Base-by-base conservation (phyloP, 2,329 filamentous ascomycete genomes). In the Paecilomyces variotii region DNA sequence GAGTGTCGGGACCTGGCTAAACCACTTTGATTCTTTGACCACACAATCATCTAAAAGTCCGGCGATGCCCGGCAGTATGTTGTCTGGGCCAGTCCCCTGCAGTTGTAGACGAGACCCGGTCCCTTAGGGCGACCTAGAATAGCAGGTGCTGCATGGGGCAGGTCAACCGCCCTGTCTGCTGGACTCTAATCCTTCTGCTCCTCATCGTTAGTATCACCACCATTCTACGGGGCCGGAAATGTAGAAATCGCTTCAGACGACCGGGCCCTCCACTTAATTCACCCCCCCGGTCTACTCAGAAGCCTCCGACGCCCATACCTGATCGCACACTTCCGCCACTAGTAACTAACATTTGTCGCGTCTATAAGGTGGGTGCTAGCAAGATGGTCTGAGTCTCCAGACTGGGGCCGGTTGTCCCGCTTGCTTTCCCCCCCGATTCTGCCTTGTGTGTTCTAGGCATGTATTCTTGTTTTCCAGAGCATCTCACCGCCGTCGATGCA, bases 371-470 rank as follows among this genome's bases (percentile, higher is more conserved):
- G 30, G 58, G 57, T 53, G 58, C 54, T 52, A 54, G 56, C 56
- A 53, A 57, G 55, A 58, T 55, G 59, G 56, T 56, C 24, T 49
- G 56, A 28, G 25, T 58, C 58, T 53, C 52, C 49, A 55, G 55
- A 50, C 51, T 35, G 27, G 50, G 50, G 50, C 50, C 14, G 24
- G n/a, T 52, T 52, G 10, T 52, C 57, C 58, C 61, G 56, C 59
- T 58, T 19, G 19, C 19, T 19, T 19, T 19, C 57, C 56, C 60
- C 62, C 58, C 57, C 60, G 64, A 73, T 61, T 74, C 71, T 73
- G 72, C 72, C 72, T 74, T 70, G 70, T 60, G 66, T 60, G 62
- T 64, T 45, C 58, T 61, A 65, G 70, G 66, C 67, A 65, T 70
- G 63, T 66, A 64, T 62, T 61, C 59, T 59, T 63, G 49, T 59